A percentile compares a stretch with the other conserved stretches of the same genome.
Evolutionary conservation across 495 filamentous ascomycete genomes (phyloP).

Genomic region (Lentithecium fluviatile): DNA sequence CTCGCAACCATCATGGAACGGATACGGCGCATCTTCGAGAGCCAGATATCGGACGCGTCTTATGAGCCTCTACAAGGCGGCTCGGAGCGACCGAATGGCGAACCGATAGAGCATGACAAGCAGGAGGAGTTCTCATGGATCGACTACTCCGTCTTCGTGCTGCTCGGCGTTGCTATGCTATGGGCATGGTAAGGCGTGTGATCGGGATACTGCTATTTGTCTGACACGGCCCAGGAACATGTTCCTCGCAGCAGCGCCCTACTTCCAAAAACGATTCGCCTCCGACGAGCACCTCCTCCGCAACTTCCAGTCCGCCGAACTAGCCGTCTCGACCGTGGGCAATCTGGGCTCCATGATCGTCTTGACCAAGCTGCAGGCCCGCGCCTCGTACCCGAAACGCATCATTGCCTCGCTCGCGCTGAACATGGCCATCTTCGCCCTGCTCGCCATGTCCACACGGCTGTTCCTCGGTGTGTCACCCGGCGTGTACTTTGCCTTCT

Average conservation of each 20-base stretch:
- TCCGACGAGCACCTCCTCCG: slow-evolving; percentile 65
- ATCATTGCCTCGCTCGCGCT: slow-evolving; percentile 72
- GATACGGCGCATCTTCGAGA: slow-evolving; percentile 30
- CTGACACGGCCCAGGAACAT: slow-evolving; percentile 72
- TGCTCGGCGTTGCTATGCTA: slow-evolving; percentile 91
- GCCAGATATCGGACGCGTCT: slow-evolving; percentile 18
- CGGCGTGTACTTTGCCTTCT: slow-evolving; percentile 69
- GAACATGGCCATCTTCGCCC: slow-evolving; percentile 66
- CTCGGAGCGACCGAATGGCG: slow-evolving; percentile 29
- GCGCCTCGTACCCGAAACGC: slow-evolving; percentile 79
- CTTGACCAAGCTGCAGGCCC: slow-evolving; percentile 73
- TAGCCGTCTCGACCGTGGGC: slow-evolving; percentile 79
- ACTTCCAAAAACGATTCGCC: slow-evolving; percentile 82
- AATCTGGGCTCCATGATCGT: slow-evolving; percentile 72
- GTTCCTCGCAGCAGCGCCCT: slow-evolving; percentile 93
- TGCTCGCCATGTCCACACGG: slow-evolving; percentile 78
- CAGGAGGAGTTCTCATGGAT: slow-evolving; percentile 51
- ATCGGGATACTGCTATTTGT: background rate
- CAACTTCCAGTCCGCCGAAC: slow-evolving; percentile 84
- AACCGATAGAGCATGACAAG: slow-evolving; percentile 22
- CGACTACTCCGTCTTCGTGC: slow-evolving; percentile 79
- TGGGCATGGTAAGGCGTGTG: slow-evolving; percentile 80
- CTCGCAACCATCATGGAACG: slow-evolving; percentile 39
- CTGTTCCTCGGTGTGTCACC: slow-evolving; percentile 60
- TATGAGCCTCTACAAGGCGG: slow-evolving; percentile 43